Base-by-base conservation (phyloP, 176 grass and related monocot species). In the Elymus sibiricus region DNA sequence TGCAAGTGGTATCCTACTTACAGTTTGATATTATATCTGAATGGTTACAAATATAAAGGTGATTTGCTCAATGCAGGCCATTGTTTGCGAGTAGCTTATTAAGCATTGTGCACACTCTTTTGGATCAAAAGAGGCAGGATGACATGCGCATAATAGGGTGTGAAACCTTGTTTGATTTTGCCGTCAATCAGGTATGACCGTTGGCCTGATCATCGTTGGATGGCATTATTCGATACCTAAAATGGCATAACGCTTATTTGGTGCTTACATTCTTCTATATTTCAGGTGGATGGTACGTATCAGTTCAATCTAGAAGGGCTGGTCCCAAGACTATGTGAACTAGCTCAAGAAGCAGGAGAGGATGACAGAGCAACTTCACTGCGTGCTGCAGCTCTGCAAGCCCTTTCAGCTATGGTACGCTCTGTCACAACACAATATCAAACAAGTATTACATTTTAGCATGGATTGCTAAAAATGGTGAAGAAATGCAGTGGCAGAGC, bases 81-180 rank as follows among this genome's bases (percentile, higher is more conserved):
- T 63, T 99, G 55, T 91, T 99, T 83, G 97, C 97, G 37, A 96
- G 94, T 79, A 99, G 97, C 87, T 88, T 99, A 83, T 64, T 99
- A 83, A 90, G 82, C 81, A 94, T 99, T 75, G 85, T 96, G 65
- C 90, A 91, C 70, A 96, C 97, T 31, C 94, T 99, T 92, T 88
- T 99, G 71, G 94, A 94, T 76, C 97, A 99, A 99, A 98, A 88
- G 87, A 92, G 97, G 85, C 90, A 93, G 31, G 90, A 94, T 64
- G 92, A 99, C 79, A 91, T 99, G 90, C 90, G 94, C 65, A 94
- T 87, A 47, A 80, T 92, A 74, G 97, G 86, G 79, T 99, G 97
- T 85, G 90, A 96, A 91, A 93, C 97, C 62, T 90, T 99, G 82
- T 99, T 99, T 90, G 97, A 99, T 86, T 99, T 99, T 90, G 88